Base-by-base conservation (phyloP, 1,284 basidiomycete genomes). In the Austroboletus olivaceoglutinosus region DNA sequence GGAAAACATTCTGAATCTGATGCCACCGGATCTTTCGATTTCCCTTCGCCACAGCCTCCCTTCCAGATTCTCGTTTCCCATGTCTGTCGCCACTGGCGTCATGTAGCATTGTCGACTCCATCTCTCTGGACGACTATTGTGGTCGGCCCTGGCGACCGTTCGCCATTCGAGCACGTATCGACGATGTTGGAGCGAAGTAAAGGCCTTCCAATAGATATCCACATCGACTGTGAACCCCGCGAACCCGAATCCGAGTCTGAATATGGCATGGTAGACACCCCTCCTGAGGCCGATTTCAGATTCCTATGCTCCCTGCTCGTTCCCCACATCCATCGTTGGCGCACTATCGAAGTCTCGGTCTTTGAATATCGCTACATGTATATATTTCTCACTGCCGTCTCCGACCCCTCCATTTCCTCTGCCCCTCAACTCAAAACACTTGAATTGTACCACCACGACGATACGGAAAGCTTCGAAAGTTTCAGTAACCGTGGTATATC, bases 351-450 rank as follows among this genome's bases (percentile, higher is more conserved):
- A 34, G 62, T 84, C 50, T 60, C 65, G 5, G 76, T 74, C 25
- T 67, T 63, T 27, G 57, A 67, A 23, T 83, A 80, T 59, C 60
- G 61, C 3, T 72, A 75, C 59, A 78, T 85, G 64, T 70, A 76
- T 52, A 47, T 58, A 29, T 65, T 77, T 13, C 70, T 86, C 19
- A 58, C 63, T 12, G 67, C 72, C 2, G 64, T 81, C 29, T 71
- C 77, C 12, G 43, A 50, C 49, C 50, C 57, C n/a, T 54, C 65
- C 42, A 69, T 72, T 45, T 61, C 73, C 3, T 56, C 67, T 4
- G 82, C 82, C n/a, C 74, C 81, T 2, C 58, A 73, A 15, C 77
- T 86, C 30, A 75, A 80, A 49, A 61, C 60, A 1, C 67, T 87
- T 12, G 65, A 74, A 36, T 64, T 87, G 21, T 78, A 75, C 54